phyloP scores from a whole-genome alignment of 2,329 filamentous ascomycete species.

The Monilinia fructigena region DNA sequence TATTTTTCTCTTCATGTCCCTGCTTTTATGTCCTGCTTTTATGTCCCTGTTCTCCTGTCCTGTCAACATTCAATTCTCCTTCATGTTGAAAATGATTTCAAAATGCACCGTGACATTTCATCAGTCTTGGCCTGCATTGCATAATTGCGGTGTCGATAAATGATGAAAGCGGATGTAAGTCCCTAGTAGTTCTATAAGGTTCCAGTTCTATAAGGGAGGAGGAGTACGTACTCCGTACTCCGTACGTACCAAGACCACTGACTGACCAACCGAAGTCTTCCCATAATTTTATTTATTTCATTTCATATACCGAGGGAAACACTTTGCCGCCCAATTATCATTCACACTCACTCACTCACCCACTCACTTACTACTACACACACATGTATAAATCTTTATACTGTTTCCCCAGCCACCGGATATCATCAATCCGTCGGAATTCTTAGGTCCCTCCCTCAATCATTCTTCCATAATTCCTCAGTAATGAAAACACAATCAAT shows the following conservation, averaged over 20 bases:
- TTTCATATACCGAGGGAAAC: not conserved
- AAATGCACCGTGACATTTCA: not conserved
- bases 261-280: not conserved
- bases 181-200: too few relatives aligned
- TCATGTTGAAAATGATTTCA: too few relatives aligned
- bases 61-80: too few relatives aligned
- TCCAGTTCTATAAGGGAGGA: not conserved
- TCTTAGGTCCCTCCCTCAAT: too few relatives aligned
- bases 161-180: too few relatives aligned
- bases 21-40: too few relatives aligned
- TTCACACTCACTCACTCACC: not conserved
- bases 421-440: not conserved
- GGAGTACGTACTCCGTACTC: not conserved
- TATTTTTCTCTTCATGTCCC: too few relatives aligned
- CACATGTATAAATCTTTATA: not conserved
- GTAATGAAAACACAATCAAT: too few relatives aligned
- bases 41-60: too few relatives aligned
- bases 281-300: not conserved
- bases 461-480: too few relatives aligned
- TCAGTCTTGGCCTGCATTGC: not conserved
- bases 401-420: not conserved
- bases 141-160: conserved; percentile 9
- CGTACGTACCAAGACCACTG: not conserved
- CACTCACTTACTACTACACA: too few relatives aligned
- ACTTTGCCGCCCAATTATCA: not conserved